Conservation (phyloP, 306 rosid genomes). For the Canavalia ensiformis region DNA sequence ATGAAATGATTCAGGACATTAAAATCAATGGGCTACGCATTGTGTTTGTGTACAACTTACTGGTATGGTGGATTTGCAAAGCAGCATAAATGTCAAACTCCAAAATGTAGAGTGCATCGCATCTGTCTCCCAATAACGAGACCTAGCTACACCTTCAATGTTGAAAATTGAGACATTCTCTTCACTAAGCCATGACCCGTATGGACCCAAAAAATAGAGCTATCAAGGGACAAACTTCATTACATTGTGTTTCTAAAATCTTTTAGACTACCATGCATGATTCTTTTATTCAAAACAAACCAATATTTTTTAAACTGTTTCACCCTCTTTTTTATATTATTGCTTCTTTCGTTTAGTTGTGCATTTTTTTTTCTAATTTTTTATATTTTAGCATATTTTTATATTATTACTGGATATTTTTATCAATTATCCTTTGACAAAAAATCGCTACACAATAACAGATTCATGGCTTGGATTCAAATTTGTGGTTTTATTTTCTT, state of each 20-base stretch:
- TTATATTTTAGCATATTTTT: too few relatives aligned
- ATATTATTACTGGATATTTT: too few relatives aligned
- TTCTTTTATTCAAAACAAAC: too few relatives aligned
- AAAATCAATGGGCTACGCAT: not conserved
- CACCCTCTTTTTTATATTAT: too few relatives aligned
- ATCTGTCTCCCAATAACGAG: conserved; percentile 46
- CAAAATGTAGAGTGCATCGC: conserved; percentile 17
- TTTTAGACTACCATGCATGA: too few relatives aligned
- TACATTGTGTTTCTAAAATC: not conserved
- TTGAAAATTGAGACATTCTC: conserved; percentile 30
- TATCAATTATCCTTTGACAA: too few relatives aligned
- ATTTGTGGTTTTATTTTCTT: too few relatives aligned
- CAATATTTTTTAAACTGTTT: too few relatives aligned
- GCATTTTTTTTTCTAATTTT: too few relatives aligned
- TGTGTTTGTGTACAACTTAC: not conserved
- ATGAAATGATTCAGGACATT: not conserved
- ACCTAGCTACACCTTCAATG: conserved; percentile 9
- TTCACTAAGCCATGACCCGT: not conserved
- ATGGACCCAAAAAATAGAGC: not conserved
- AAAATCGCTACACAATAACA: too few relatives aligned
- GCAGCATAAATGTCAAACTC: conserved; percentile 31
- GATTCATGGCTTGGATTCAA: too few relatives aligned
- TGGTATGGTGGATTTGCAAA: not conserved
- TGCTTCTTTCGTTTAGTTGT: too few relatives aligned
- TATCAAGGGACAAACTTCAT: not conserved